Base-by-base conservation (phyloP, 305 asterid genomes). In the Fraxinus velutina region DNA sequence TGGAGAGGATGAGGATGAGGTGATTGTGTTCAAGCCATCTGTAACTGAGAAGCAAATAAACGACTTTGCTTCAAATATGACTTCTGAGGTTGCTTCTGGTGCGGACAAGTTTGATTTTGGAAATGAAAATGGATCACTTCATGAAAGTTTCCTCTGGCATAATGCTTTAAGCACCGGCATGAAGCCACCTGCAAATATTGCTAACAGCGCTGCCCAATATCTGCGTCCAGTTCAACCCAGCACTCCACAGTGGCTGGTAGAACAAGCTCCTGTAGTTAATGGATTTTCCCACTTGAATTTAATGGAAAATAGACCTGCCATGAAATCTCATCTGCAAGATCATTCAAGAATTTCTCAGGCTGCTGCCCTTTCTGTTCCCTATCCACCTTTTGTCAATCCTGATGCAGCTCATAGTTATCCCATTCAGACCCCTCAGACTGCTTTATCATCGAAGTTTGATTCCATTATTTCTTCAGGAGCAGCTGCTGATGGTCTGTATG, bases 1-100 rank as follows among this genome's bases (percentile, higher is more conserved):
- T 60, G 89, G 80, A 47, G 97, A 95, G 79, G 99, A 93, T 75
- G 99, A 95, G 82, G 99, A 93, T 19, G 99, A 95, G 88, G 99
- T 92, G 84, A 95, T 95, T 70, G 87, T 95, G 73, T 95, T 95
- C 84, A 92, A 92, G 90, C 99, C 99, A 6, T 85, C 90, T 17
- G 81, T 84, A 24, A 75, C 82, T 77, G 98, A 93, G 84, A 95
- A 91, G 90, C 88, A 77, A 73, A 78, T 84, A 15, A 91, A 91
- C 71, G 96, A 89, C 2, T 73, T 86, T 17, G 70, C 89, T 74
- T 81, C 88, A 70, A 86, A 86, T 57, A 74, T 80, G 83, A 36
- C 86, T 66, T 76, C 90, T 55, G 88, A 83, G 50, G 77, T 79
- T 74, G 86, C 68, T 60, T 82, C 83, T 76, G 88, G 80, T 81